Conservation (phyloP, 2,329 filamentous ascomycete genomes). For the Hypoxylon rubiginosum region DNA sequence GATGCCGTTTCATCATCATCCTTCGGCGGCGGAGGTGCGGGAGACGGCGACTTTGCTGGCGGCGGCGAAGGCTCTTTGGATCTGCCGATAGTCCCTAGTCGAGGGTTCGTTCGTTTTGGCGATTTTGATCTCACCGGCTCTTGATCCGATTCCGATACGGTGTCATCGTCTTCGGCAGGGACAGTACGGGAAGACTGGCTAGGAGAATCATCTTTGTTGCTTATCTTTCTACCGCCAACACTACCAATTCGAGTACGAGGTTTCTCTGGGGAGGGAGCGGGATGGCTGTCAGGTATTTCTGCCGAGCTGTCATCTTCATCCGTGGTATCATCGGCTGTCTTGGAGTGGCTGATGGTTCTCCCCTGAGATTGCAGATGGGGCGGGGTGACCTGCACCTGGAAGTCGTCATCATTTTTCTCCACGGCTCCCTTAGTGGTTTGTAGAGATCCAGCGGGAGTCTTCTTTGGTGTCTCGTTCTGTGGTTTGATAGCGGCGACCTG, state of each 20-base stretch:
- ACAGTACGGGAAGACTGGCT: conserved; percentile 46
- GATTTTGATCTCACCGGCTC: conserved; percentile 39
- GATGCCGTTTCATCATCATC: conserved; percentile 47
- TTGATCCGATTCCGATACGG: conserved; percentile 49
- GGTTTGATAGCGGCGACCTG: conserved; percentile 45
- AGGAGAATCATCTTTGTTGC: conserved; percentile 19
- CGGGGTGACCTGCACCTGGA: conserved; percentile 65
- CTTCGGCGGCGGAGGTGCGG: conserved; percentile 35
- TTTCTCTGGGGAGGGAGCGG: conserved; percentile 27
- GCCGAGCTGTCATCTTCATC: conserved; percentile 43
- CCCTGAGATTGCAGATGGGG: conserved; percentile 52
- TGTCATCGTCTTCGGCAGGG: conserved; percentile 46
- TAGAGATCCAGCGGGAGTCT: conserved; percentile 27
- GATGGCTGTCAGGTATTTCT: conserved; percentile 40
- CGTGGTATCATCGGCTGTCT: conserved; percentile 28
- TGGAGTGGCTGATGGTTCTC: conserved; percentile 41
- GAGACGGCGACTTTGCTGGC: conserved; percentile 42
- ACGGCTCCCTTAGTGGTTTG: conserved; percentile 35
- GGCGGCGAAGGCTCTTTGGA: conserved; percentile 49
- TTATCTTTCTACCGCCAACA: conserved; percentile 38
- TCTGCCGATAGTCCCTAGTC: conserved; percentile 42
- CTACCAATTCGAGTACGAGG: conserved; percentile 39
- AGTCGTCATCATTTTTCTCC: conserved; percentile 63
- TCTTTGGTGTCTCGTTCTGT: conserved; percentile 25
- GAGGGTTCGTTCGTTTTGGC: conserved; percentile 23